Evolutionary conservation across 768 basidiomycete species (phyloP).

Genomic region (Suillus placidus): DNA sequence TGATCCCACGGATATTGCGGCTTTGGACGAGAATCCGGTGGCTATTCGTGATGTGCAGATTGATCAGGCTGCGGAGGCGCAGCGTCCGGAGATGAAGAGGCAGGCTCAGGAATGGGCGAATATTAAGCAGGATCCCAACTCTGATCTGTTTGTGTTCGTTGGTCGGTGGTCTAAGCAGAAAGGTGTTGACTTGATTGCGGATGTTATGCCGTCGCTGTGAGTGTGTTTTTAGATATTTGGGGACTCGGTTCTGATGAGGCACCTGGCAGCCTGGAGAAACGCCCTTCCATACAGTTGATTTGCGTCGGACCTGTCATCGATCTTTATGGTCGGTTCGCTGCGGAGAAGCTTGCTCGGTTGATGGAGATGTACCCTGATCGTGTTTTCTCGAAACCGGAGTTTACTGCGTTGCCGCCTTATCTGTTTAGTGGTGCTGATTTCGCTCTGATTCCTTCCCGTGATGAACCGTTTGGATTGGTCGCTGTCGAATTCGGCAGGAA

Average conservation of each 20-base stretch:
- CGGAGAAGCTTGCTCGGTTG: conserved; percentile 87
- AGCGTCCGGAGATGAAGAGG: conserved; percentile 86
- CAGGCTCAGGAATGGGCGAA: conserved; percentile 96
- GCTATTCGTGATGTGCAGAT: conserved; percentile 73
- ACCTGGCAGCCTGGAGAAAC: conserved; percentile 72
- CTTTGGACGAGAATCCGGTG: conserved; percentile 78
- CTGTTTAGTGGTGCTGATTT: conserved; percentile 96
- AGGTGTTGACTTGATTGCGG: conserved; percentile 96
- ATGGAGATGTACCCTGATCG: conserved; percentile 96
- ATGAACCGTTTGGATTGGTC: conserved; percentile 94
- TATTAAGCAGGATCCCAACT: conserved; percentile 86
- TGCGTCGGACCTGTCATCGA: conserved; percentile 95
- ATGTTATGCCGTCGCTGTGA: conserved; percentile 88
- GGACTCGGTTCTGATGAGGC: not conserved
- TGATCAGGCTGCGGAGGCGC: conserved; percentile 83
- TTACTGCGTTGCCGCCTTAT: conserved; percentile 91
- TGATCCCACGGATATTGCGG: conserved; percentile 93
- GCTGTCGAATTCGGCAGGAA: conserved; percentile 97
- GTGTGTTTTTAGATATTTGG: conserved; percentile 30
- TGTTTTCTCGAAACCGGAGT: conserved; percentile 95
- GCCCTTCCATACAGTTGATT: conserved; percentile 82
- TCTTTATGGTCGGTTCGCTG: conserved; percentile 92
- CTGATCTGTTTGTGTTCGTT: conserved; percentile 94
- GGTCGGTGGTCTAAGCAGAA: conserved; percentile 99
- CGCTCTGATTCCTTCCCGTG: conserved; percentile 92